Conservation (phyloP, 1,284 basidiomycete genomes). For the Thecaphora thlaspeos region DNA sequence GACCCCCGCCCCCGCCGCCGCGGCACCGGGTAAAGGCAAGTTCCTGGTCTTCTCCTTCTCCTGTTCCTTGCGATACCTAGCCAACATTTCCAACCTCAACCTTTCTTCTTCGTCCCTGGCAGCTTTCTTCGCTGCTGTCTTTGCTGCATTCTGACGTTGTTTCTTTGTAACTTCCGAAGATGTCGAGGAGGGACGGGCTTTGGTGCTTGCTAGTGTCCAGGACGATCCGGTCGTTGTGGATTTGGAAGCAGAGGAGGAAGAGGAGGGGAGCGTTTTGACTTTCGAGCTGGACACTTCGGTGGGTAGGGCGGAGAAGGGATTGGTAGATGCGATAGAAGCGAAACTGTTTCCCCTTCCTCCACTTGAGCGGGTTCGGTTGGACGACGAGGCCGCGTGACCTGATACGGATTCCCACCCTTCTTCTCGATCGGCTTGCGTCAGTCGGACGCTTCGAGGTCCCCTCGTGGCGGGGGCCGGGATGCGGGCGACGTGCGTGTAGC, state of each 20-base stretch:
- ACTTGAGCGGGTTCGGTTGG: neutral
- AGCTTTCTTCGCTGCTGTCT: constrained; percentile 36
- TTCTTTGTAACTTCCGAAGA: constrained; percentile 19
- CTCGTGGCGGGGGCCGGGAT: constrained; percentile 13
- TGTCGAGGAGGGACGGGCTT: constrained; percentile 6
- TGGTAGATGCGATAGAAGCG: constrained; percentile 24
- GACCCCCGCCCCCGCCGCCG: constrained; percentile 2
- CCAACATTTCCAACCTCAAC: constrained; percentile 37
- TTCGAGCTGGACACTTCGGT: constrained; percentile 19
- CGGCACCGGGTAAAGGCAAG: neutral
- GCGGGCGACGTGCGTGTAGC: constrained; percentile 19
- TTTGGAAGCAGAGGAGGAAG: neutral
- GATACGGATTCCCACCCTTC: constrained; percentile 20
- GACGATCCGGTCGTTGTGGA: neutral
- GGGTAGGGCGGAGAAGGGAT: constrained; percentile 37
- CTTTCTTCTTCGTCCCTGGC: constrained; percentile 43
- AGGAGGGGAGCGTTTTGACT: constrained; percentile 10
- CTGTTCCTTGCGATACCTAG: constrained; percentile 33
- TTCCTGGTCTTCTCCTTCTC: constrained; percentile 12
- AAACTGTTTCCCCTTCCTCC: neutral
- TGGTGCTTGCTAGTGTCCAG: constrained; percentile 15
- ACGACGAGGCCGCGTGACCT: constrained; percentile 2
- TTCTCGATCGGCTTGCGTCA: constrained; percentile 19
- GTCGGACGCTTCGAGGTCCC: constrained; percentile 4
- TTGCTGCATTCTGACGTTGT: constrained; percentile 47